Percentiles rank a stretch among this genome's conserved stretches.
phyloP scores from a whole-genome alignment of 495 filamentous ascomycete species.

The Oleoguttula mirabilis region DNA sequence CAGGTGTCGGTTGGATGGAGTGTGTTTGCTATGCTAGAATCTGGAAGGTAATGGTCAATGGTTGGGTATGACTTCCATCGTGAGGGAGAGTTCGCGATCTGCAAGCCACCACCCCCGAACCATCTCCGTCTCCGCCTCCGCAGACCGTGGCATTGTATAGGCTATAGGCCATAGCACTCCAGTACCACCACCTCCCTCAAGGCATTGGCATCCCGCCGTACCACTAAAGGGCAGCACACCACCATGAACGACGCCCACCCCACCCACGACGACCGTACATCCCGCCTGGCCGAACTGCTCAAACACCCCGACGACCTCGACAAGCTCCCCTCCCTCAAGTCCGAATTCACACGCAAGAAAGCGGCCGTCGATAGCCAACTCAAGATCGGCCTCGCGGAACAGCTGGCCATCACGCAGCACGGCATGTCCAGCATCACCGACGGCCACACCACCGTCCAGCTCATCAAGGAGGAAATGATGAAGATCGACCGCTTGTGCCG shows the following conservation, averaged over 20 bases:
- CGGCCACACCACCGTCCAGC: constrained; percentile 73
- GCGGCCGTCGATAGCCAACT: constrained; percentile 78
- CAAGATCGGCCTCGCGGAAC: constrained; percentile 71
- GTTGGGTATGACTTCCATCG: too few species aligned
- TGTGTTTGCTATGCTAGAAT: too few species aligned
- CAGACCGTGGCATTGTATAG: too few species aligned
- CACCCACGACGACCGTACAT: constrained; percentile 35
- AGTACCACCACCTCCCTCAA: too few species aligned
- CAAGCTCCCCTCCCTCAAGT: constrained; percentile 79
- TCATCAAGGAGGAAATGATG: constrained; percentile 94
- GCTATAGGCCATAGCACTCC: too few species aligned
- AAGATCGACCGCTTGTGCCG: constrained; percentile 96
- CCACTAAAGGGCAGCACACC: too few species aligned
- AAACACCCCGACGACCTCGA: constrained; percentile 77
- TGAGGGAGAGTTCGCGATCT: too few species aligned
- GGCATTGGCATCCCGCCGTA: too few species aligned
- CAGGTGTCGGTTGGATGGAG: too few species aligned
- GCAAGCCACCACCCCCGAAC: too few species aligned
- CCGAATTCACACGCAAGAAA: constrained; percentile 93
- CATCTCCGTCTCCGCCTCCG: too few species aligned
- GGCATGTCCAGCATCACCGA: constrained; percentile 79
- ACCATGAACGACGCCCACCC: constrained; percentile 36
- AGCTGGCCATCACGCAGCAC: constrained; percentile 80
- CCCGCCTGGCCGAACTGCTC: constrained; percentile 64
- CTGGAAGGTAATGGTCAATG: too few species aligned